A percentile compares a stretch with the other conserved stretches of the same genome.
phyloP scores from a whole-genome alignment of 169 alveolate genomes.

The Pseudocohnilembus persalinus region DNA sequence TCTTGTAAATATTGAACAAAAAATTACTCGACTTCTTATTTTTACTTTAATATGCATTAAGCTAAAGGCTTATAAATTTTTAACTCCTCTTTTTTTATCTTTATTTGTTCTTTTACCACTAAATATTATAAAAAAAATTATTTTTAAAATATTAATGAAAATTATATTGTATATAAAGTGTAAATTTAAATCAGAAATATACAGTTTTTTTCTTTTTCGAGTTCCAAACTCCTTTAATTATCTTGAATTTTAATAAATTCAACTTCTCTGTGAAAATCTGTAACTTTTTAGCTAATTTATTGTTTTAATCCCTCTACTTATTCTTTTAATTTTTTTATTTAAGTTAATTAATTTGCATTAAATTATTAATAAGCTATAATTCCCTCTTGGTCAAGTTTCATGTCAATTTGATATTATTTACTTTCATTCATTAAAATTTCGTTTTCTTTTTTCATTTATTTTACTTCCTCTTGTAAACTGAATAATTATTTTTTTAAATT shows the following conservation, averaged over 20 bases:
- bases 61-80: neutral
- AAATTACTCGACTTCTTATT: neutral
- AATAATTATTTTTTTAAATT: no score
- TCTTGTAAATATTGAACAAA: neutral
- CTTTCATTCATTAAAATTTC: no score
- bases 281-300: neutral
- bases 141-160: no score
- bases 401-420: neutral
- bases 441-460: neutral
- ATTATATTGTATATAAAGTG: no score
- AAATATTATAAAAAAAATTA: no score
- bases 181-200: no score
- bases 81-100: neutral
- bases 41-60: neutral
- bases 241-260: neutral
- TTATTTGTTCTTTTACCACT: neutral
- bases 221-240: neutral
- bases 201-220: neutral
- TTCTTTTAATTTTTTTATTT: neutral
- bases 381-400: neutral
- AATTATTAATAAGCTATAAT: neutral
- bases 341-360: neutral
- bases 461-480: neutral
- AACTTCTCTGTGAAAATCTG: neutral
- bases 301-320: neutral